phyloP scores from a whole-genome alignment of 2,329 filamentous ascomycete genomes.

The Colletotrichum scovillei region DNA sequence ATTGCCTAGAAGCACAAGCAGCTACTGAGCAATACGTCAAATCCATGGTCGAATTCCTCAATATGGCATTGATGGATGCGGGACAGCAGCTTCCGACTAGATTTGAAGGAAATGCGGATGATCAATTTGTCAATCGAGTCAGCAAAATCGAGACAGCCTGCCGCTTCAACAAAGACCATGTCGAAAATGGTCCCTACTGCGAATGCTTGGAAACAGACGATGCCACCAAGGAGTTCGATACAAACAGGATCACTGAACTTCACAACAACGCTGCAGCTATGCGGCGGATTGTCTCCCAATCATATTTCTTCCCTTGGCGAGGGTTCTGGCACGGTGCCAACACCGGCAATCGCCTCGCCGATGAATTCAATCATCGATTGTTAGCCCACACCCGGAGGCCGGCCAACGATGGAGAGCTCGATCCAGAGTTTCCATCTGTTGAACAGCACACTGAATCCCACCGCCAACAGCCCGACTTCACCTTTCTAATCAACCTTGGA shows the following conservation, averaged over 20 bases:
- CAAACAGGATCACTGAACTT: slow-evolving; percentile 8
- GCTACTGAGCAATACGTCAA: slow-evolving; percentile 11
- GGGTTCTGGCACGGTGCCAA: not conserved
- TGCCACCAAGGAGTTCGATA: not conserved
- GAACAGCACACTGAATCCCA: not conserved
- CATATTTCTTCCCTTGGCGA: slow-evolving; percentile 7
- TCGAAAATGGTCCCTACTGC: slow-evolving; percentile 6
- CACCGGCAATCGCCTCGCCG: no score
- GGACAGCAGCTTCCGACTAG: no score
- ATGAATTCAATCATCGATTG: not conserved
- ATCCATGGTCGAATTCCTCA: slow-evolving; percentile 7
- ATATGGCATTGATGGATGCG: not conserved
- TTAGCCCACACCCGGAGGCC: not conserved
- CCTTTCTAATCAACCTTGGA: not conserved
- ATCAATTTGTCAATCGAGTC: not conserved
- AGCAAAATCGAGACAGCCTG: slow-evolving; percentile 30
- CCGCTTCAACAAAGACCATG: slow-evolving; percentile 29
- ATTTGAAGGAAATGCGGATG: not conserved
- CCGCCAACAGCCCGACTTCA: not conserved
- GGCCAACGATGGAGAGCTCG: not conserved
- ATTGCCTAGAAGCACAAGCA: not conserved
- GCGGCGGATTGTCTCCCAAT: slow-evolving; percentile 8
- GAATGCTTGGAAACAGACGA: not conserved
- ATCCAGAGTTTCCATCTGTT: not conserved
- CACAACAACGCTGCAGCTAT: slow-evolving; percentile 24